Base-by-base conservation (phyloP, 2,329 filamentous ascomycete genomes). In the Claviceps sp. region DNA sequence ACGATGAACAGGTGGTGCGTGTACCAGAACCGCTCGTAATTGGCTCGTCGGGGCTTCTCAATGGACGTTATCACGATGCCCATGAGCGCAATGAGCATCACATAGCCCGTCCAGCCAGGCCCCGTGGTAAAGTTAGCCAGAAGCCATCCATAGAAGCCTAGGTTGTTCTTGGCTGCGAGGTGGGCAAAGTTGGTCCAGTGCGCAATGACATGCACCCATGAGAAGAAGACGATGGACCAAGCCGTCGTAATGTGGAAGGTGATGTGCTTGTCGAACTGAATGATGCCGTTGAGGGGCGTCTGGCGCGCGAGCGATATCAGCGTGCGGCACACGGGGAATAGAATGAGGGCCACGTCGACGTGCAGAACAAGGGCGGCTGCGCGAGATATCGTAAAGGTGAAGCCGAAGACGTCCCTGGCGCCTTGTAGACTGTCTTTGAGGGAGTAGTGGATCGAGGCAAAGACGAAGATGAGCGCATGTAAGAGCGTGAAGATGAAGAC, bases 21-120 rank as follows among this genome's bases (percentile, higher is more conserved):
- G 67, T 89, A 90, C 87, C 88, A 94, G 74, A 93, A 94, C 26
- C 86, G 84, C 67, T 91, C 87, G 65, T 88, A 91, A 71, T 93
- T 90, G 55, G 84, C 83, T 50, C 86, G 80, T 49, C 86, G 78
- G 9, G 82, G 80, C 71, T 86, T 87, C 69, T 91, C 86, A 14
- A 86, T 72, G 8, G 86, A 88, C 0, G 87, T 93, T 26, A 82
- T 61, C 3, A 85, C 83, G 77, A 94, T 93, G 49, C 81, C 80
- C 75, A 86, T 88, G 48, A 94, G 70, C 8, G 83, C 79, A 53
- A 85, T 74, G 57, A 93, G 71, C 88, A 94, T 91, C 56, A 91
- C 75, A 62, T 91, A 91, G 54, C 88, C 88, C 42, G 84, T 86
- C 88, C 87, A 93, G 56, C 88, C 87, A 3, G 87, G 87, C 2